These are phyloP conservation scores for Puccinia novopanici DNA, from an alignment of 1,284 basidiomycete genomes.

Conservation along the genomic window DNA sequence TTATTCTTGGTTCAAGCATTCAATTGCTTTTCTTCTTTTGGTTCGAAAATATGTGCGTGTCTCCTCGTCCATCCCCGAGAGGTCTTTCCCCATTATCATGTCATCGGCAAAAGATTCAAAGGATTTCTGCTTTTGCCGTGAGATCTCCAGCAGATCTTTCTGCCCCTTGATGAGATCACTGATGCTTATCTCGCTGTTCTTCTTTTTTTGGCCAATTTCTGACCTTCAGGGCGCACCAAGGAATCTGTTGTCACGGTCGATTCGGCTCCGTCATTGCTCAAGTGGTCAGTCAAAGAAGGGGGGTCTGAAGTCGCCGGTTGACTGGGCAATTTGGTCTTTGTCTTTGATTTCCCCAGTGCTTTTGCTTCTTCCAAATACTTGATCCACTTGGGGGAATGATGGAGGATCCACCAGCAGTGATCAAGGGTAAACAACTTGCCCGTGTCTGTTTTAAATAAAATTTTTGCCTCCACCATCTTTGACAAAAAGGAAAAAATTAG, in stretches of 20 bases:
- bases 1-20: no score
- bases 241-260: constrained; percentile 62
- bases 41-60: no score
- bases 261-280: no score
- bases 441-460: background rate
- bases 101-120: background rate
- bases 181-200: background rate
- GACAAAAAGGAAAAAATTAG: background rate
- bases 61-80: background rate
- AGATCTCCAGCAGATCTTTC: background rate
- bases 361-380: background rate
- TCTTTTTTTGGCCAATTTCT: background rate
- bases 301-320: background rate
- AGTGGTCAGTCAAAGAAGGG: background rate
- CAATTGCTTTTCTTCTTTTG: no score
- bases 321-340: background rate
- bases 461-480: background rate
- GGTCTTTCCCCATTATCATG: background rate
- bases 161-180: background rate
- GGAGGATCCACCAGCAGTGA: background rate
- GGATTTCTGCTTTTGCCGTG: background rate
- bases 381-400: background rate
- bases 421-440: background rate
- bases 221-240: background rate
- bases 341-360: background rate